Percentiles rank a stretch among this genome's conserved stretches.
Conservation (phyloP, 495 filamentous ascomycete species). For the Hypomontagnella monticulosa region DNA sequence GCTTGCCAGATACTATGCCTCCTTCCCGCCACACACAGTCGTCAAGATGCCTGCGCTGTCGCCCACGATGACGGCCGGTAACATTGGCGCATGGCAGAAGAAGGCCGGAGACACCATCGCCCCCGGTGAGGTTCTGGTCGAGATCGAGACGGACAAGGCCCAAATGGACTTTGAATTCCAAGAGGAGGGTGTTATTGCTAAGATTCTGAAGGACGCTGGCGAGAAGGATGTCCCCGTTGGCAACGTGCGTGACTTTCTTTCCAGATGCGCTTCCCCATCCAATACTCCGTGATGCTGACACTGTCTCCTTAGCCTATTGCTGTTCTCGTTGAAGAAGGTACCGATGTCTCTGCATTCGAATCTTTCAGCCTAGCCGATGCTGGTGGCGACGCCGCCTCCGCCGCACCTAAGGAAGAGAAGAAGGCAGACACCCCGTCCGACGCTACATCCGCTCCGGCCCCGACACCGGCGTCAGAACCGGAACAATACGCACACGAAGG, state of each 20-base stretch:
- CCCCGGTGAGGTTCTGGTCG: constrained; percentile 97
- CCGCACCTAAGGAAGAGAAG: constrained; percentile 69
- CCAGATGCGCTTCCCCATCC: constrained; percentile 36
- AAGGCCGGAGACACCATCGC: constrained; percentile 87
- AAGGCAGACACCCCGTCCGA: constrained; percentile 65
- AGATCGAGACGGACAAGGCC: constrained; percentile 99
- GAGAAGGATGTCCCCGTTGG: constrained; percentile 96
- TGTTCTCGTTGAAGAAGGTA: constrained; percentile 89
- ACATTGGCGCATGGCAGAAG: constrained; percentile 98
- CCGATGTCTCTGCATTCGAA: constrained; percentile 86
- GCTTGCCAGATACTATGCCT: constrained; percentile 67
- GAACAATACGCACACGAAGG: constrained; percentile 79
- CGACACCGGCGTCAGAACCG: constrained; percentile 66
- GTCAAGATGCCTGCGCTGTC: constrained; percentile 98
- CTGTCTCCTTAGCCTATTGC: constrained; percentile 81
- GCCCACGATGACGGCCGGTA: constrained; percentile 95
- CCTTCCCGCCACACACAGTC: constrained; percentile 90
- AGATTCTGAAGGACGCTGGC: constrained; percentile 91
- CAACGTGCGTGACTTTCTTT: constrained; percentile 71
- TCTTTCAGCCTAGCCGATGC: constrained; percentile 90
- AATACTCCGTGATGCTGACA: constrained; percentile 51
- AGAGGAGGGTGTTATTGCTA: constrained; percentile 95
- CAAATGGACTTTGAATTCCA: constrained; percentile 99
- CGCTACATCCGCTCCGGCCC: constrained; percentile 65
- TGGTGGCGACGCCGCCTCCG: constrained; percentile 76